Percentiles rank a stretch among this genome's conserved stretches.
Evolutionary conservation across 805 yeast species (phyloP).

Genomic region (Cyberlindnera meyerae): DNA sequence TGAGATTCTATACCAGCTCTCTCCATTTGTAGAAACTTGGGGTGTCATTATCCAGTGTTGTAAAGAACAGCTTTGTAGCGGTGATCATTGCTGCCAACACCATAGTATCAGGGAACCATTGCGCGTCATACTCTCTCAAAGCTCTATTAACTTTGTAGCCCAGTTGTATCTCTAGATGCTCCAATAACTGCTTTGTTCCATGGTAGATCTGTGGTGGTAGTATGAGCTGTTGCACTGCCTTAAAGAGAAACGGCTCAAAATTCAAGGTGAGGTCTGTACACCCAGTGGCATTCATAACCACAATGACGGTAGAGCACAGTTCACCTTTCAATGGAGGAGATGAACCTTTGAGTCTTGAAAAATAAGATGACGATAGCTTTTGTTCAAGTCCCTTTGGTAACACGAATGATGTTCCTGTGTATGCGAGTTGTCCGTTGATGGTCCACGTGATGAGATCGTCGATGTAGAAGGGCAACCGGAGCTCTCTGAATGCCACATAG

Average conservation of each 20-base stretch:
- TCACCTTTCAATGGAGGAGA: constrained; percentile 35
- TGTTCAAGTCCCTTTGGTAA: constrained; percentile 36
- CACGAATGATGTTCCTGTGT: constrained; percentile 33
- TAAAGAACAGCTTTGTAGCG: constrained; percentile 23
- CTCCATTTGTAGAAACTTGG: constrained; percentile 17
- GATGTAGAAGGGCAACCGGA: constrained; percentile 46
- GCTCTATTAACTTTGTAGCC: neutral
- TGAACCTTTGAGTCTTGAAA: constrained; percentile 34
- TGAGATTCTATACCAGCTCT: constrained; percentile 18
- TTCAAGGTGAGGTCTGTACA: constrained; percentile 15
- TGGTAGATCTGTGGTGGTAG: constrained; percentile 47
- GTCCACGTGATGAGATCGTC: constrained; percentile 43
- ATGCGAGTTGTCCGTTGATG: constrained; percentile 44
- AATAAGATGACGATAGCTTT: constrained; percentile 34
- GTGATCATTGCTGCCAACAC: constrained; percentile 13
- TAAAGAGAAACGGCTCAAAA: constrained; percentile 38
- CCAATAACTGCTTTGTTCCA: constrained; percentile 29
- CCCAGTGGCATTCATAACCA: constrained; percentile 1
- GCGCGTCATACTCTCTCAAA: neutral
- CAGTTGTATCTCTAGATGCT: constrained; percentile 13
- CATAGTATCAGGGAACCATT: constrained; percentile 24
- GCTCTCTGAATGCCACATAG: constrained; percentile 45
- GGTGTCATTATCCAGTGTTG: constrained; percentile 3
- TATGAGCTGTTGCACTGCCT: constrained; percentile 36
- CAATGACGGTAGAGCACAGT: constrained; percentile 29